phyloP scores from a whole-genome alignment of 1,139 yeast species.

The Trichomonascaceae sp. region DNA sequence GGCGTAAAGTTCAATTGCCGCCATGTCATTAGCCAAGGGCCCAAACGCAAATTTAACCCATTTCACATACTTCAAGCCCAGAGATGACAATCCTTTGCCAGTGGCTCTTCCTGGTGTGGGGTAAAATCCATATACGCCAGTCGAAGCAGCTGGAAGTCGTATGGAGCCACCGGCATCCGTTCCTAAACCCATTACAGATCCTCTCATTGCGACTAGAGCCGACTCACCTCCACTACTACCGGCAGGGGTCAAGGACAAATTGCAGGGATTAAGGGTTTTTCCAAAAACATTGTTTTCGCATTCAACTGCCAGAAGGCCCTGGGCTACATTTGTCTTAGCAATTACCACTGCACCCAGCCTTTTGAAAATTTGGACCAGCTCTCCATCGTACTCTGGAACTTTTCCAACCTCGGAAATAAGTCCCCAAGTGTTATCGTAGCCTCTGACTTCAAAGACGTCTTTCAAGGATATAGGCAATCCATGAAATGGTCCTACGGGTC shows the following conservation, averaged over 20 bases:
- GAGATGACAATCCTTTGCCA: not conserved
- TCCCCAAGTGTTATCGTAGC: slow-evolving; percentile 39
- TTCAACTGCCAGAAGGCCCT: slow-evolving; percentile 50
- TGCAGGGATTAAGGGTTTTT: slow-evolving; percentile 42
- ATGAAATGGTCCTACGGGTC: slow-evolving; percentile 36
- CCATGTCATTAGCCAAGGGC: slow-evolving; percentile 43
- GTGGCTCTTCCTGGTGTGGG: slow-evolving; percentile 37
- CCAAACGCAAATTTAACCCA: slow-evolving; percentile 28
- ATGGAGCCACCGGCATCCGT: slow-evolving; percentile 65
- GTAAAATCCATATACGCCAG: slow-evolving; percentile 50
- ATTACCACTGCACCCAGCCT: slow-evolving; percentile 49
- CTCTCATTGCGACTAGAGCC: slow-evolving; percentile 45
- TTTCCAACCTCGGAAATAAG: slow-evolving; percentile 32
- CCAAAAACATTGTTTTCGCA: slow-evolving; percentile 45
- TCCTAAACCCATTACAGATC: slow-evolving; percentile 49
- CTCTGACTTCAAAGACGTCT: slow-evolving; percentile 44
- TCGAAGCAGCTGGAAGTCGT: slow-evolving; percentile 52
- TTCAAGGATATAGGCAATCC: slow-evolving; percentile 49
- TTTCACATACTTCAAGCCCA: not conserved
- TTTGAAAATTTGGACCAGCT: slow-evolving; percentile 39
- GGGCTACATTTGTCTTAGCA: slow-evolving; percentile 55
- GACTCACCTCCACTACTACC: slow-evolving; percentile 65
- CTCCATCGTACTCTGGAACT: slow-evolving; percentile 27
- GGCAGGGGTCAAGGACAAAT: slow-evolving; percentile 43
- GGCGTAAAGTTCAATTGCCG: slow-evolving; percentile 47